phyloP scores from a whole-genome alignment of 2,329 filamentous ascomycete genomes.

The Acarospora socialis region DNA sequence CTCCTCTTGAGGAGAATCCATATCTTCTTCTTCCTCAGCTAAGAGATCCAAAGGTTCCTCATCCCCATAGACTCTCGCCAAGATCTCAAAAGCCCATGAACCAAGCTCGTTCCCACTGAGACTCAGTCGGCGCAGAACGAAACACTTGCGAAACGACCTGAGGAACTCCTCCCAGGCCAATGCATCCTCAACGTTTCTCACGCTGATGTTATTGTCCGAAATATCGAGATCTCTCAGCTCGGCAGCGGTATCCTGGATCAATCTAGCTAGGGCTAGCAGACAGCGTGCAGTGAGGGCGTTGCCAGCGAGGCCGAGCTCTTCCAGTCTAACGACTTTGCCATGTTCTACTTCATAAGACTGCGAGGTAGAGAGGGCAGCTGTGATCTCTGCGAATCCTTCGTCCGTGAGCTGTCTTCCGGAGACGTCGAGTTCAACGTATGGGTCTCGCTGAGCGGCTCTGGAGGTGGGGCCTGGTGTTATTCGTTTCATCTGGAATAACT shows the following conservation, averaged over 20 bases:
- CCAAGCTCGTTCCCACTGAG: constrained; percentile 31
- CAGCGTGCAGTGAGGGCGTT: constrained; percentile 31
- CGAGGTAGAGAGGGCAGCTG: constrained; percentile 28
- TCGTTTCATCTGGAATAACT: constrained; percentile 21
- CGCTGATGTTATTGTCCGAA: constrained; percentile 30
- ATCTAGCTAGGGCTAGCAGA: constrained; percentile 26
- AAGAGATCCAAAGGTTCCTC: constrained; percentile 8
- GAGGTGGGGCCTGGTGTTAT: constrained; percentile 20
- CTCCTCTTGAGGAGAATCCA: too few species aligned
- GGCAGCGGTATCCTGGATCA: constrained; percentile 28
- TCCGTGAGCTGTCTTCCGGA: constrained; percentile 32
- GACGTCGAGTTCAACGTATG: constrained; percentile 31
- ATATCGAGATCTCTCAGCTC: constrained; percentile 34
- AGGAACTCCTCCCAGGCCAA: constrained; percentile 31
- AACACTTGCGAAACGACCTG: constrained; percentile 28
- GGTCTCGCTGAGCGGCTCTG: constrained; percentile 20
- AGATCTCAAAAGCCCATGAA: constrained; percentile 29
- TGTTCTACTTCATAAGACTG: constrained; percentile 22
- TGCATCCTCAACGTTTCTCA: constrained; percentile 24
- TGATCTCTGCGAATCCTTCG: constrained; percentile 29
- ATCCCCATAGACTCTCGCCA: constrained; percentile 27
- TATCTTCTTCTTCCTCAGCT: too few species aligned
- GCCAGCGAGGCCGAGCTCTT: constrained; percentile 31
- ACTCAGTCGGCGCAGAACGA: constrained; percentile 30
- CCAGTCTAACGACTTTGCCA: constrained; percentile 24